Evolutionary conservation across 139 green algal genomes (phyloP), one percentile per base, ranked within the genome.

Genomic region (Tetradesmus obliquus): DNA sequence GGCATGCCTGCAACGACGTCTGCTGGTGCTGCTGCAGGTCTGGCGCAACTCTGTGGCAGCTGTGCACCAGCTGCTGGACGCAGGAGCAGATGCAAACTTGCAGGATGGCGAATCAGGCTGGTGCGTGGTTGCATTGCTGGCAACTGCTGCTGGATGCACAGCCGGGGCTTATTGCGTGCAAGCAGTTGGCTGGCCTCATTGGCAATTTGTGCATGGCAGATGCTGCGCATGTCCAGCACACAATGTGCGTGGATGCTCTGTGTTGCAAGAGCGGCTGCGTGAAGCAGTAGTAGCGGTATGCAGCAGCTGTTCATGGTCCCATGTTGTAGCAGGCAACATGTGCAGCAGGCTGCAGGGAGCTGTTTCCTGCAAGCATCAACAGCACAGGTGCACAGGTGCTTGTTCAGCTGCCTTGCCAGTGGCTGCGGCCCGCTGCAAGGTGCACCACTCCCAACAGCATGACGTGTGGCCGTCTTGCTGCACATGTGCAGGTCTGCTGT

Each of bases 81-180:
- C 90, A 6, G 95, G 96, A 2, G 94, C 95, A 3, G 72, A 93
- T 51, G 22, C 86, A 0, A 85, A 97, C 15, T 6, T 92, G 2
- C 60, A 88, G 5, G 97, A 98, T 80, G 88, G 85, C 4, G 97
- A 98, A 76, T 96, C 93, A 79, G 97, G 97, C 60, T 98, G 97
- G 97, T 97, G 82, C 82, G 94, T 66, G 45, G 19, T 6, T 22
- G 22, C 87, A 69, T 3, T 0, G 13, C 1, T 17, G 32, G 24
- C 45, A 10, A 51, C 22, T n/a, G 82, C 82, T 60, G 53, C 19
- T 1, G 54, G 20, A n/a, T n/a, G n/a, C n/a, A n/a, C n/a, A n/a
- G n/a, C n/a, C n/a, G n/a, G n/a, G n/a, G n/a, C n/a, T n/a, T n/a
- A n/a, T n/a, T n/a, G n/a, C n/a, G n/a, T n/a, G n/a, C n/a, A n/a